A percentile compares a stretch with the other conserved stretches of the same genome.
Conservation (phyloP, 2,329 filamentous ascomycete species). For the Fusarium equiseti region DNA sequence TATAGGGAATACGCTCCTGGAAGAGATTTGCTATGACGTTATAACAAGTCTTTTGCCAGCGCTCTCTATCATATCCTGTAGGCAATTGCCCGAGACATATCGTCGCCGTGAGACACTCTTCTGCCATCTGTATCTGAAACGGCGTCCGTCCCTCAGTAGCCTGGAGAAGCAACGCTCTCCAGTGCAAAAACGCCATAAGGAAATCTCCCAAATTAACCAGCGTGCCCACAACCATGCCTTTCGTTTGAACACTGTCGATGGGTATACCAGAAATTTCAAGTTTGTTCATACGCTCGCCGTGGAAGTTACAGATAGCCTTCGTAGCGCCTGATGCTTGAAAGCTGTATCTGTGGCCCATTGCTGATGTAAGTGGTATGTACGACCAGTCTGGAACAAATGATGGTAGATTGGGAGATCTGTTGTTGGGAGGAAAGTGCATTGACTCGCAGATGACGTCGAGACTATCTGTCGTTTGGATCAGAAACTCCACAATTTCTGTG, state of each 20-base stretch:
- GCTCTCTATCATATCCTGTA: neutral
- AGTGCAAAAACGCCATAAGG: conserved; percentile 32
- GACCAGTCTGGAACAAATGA: conserved; percentile 36
- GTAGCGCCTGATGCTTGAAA: conserved; percentile 5
- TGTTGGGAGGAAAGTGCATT: conserved; percentile 17
- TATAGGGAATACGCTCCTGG: conserved; percentile 13
- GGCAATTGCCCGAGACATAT: conserved; percentile 27
- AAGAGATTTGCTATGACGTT: conserved; percentile 23
- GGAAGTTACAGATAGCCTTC: conserved; percentile 7
- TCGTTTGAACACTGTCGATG: conserved; percentile 7
- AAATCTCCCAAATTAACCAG: conserved; percentile 33
- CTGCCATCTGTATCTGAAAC: conserved; percentile 1
- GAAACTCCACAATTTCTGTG: conserved; percentile 27
- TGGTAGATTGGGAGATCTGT: conserved; percentile 14
- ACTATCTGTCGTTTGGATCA: conserved; percentile 21
- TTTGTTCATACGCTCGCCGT: conserved; percentile 22
- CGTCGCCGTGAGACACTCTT: conserved; percentile 25
- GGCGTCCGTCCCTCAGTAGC: neutral
- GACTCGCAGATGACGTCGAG: conserved; percentile 28
- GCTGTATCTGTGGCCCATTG: conserved; percentile 19
- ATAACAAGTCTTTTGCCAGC: conserved; percentile 10
- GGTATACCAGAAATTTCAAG: conserved; percentile 20
- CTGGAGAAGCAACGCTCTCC: conserved; percentile 22
- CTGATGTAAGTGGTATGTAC: conserved; percentile 20
- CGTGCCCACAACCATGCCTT: conserved; percentile 20